Base-by-base conservation (phyloP, 148 eudicot genomes). In the Nepenthes gracilis region DNA sequence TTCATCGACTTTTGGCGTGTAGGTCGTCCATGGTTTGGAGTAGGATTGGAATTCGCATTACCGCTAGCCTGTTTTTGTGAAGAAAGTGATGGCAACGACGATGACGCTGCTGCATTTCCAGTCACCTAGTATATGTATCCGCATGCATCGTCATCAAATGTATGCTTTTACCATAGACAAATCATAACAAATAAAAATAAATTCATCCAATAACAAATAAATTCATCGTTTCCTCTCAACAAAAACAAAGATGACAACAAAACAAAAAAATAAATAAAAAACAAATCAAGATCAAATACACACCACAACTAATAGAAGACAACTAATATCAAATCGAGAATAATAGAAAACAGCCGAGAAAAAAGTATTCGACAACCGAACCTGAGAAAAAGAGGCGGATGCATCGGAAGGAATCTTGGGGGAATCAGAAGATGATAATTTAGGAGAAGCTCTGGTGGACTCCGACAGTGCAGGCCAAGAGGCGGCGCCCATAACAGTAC, bases 401-500 rank as follows among this genome's bases (percentile, higher is more conserved):
- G 77, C 83, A 57, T 79, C 80, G 2, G 90, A 58, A 14, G 67
- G 71, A 63, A 50, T 23, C 55, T 78, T 82, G 35, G 61, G 13
- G 1, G 83, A 81, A 58, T 83, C 85, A 0, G 87, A 67, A 4
- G 83, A 67, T 5, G 79, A 40, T 2, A 68, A 57, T 62, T 84
- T 90, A 0, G 82, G 76, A 51, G 90, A 69, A 50, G 73, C 83
- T 64, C 67, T 81, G 45, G 85, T 78, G 33, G 90, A 76, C 74
- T 86, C 97, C 1, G 85, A 81, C 6, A 90, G 81, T 51, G 95
- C 77, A 45, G 97, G 95, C 97, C 97, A 90, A 53, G 82, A 65
- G 2, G 58, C 77, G 7, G 79, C 83, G 5, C 83, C 95, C 83
- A 90, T 90, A 23, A 86, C 85, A 33, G 81, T 64, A 58, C 85